Percentiles rank a stretch among this genome's conserved stretches.
Conservation (phyloP, 768 basidiomycete species). For the Psilocybe sp. region DNA sequence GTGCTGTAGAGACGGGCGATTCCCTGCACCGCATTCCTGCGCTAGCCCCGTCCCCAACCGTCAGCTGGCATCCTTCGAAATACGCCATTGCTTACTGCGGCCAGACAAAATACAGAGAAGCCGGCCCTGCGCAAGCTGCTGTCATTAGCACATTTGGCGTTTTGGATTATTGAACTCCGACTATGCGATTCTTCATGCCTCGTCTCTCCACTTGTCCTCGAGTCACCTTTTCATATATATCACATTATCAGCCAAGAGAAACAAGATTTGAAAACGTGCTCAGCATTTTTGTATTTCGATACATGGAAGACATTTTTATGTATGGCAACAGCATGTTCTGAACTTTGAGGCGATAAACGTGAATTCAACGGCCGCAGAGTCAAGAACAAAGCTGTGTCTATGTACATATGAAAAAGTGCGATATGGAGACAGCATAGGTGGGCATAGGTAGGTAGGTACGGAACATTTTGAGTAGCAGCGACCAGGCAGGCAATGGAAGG, state of each 20-base stretch:
- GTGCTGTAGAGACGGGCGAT: slow-evolving; percentile 72
- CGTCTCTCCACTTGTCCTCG: too few species aligned
- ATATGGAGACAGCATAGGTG: slow-evolving; percentile 17
- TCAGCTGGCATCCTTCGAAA: slow-evolving; percentile 81
- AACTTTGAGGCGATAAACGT: background rate
- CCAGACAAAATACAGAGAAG: slow-evolving; percentile 66
- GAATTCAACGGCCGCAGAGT: background rate
- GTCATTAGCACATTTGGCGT: slow-evolving; percentile 73
- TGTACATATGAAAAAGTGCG: background rate
- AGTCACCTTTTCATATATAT: too few species aligned
- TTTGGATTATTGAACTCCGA: slow-evolving; percentile 25
- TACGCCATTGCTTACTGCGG: slow-evolving; percentile 83
- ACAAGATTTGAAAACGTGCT: background rate
- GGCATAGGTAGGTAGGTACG: slow-evolving; percentile 18
- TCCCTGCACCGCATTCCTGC: slow-evolving; percentile 77
- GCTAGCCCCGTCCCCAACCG: slow-evolving; percentile 68
- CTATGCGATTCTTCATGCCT: background rate
- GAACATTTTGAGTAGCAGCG: slow-evolving; percentile 16
- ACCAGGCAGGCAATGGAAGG: slow-evolving; percentile 14
- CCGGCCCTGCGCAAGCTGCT: slow-evolving; percentile 60
- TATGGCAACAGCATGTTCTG: too few species aligned
- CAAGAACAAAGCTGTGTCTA: background rate
- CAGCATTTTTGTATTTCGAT: background rate
- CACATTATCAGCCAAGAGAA: background rate
- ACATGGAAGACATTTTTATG: slow-evolving; percentile 1